Percentiles rank a stretch among this genome's conserved stretches.
Conservation (phyloP, 306 rosid species). For the Cyamopsis tetragonoloba region DNA sequence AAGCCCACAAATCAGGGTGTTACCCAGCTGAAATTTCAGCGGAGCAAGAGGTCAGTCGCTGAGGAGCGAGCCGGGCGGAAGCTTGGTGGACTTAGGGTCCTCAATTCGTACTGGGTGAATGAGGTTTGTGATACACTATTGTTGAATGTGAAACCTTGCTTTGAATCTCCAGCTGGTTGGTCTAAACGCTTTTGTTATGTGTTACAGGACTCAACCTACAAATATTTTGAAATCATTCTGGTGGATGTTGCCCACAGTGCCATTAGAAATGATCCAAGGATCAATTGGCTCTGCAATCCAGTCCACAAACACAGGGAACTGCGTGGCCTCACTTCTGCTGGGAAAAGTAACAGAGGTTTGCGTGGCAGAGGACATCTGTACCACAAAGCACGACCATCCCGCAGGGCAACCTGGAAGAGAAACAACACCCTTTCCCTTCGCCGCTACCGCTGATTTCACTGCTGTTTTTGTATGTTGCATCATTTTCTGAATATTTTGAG, state of each 20-base stretch:
- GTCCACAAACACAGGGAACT: slow-evolving; percentile 88
- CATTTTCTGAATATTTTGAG: slow-evolving; percentile 12
- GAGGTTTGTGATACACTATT: slow-evolving; percentile 44
- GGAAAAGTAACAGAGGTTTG: slow-evolving; percentile 72
- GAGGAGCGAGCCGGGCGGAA: slow-evolving; percentile 92
- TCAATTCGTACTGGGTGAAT: slow-evolving; percentile 86
- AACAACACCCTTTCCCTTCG: slow-evolving; percentile 79
- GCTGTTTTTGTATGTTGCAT: not conserved
- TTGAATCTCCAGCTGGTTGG: no score
- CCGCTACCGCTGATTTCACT: slow-evolving; percentile 56
- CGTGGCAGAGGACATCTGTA: slow-evolving; percentile 70
- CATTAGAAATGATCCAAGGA: slow-evolving; percentile 73
- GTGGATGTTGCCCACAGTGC: slow-evolving; percentile 80
- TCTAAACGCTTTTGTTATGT: not conserved
- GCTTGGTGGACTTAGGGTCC: slow-evolving; percentile 90
- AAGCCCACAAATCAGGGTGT: slow-evolving; percentile 97
- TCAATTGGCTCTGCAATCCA: slow-evolving; percentile 75
- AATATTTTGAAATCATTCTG: slow-evolving; percentile 65
- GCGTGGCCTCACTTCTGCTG: slow-evolving; percentile 78
- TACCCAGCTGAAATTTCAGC: slow-evolving; percentile 81
- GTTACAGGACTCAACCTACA: slow-evolving; percentile 73
- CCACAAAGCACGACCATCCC: slow-evolving; percentile 74
- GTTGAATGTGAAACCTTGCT: not conserved
- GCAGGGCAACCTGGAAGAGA: slow-evolving; percentile 91
- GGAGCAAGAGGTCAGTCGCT: slow-evolving; percentile 90